Percentiles rank a stretch among this genome's conserved stretches.
These are phyloP conservation scores for Colletotrichum noveboracense DNA, from an alignment of 2,329 filamentous ascomycete genomes.

Conservation along the genomic window DNA sequence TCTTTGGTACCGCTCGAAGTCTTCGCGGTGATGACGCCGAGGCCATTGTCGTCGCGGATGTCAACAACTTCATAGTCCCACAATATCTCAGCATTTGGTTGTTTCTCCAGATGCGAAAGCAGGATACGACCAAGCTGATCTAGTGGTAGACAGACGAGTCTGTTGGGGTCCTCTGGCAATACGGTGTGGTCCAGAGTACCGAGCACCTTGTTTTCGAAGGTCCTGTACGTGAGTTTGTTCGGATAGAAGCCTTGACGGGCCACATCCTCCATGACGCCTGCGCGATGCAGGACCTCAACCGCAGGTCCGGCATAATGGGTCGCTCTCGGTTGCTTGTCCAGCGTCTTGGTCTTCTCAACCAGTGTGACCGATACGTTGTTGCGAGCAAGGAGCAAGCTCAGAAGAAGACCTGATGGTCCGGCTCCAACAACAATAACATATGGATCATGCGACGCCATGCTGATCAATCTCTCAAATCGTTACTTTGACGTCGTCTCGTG, in stretches of 20 bases:
- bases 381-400: not conserved
- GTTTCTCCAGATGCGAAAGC: not conserved
- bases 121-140: not conserved
- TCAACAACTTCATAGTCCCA: not conserved
- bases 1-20: not conserved
- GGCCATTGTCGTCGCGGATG: not conserved
- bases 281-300: not conserved
- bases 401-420: not conserved
- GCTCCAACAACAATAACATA: not conserved
- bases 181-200: not conserved
- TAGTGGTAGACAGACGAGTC: not conserved
- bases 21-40: not conserved
- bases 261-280: not conserved
- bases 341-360: not conserved
- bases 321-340: not conserved
- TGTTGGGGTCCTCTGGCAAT: not conserved
- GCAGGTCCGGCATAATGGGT: not conserved
- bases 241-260: not conserved
- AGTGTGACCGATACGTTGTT: not conserved
- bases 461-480: not conserved
- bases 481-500: not conserved
- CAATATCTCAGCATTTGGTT: not conserved
- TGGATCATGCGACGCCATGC: not conserved
- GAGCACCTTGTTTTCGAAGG: not conserved
- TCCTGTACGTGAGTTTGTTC: not conserved